Evolutionary conservation across 1,139 yeast species (phyloP), one percentile per base, ranked within the genome.

Genomic region (Hansenula sp.): DNA sequence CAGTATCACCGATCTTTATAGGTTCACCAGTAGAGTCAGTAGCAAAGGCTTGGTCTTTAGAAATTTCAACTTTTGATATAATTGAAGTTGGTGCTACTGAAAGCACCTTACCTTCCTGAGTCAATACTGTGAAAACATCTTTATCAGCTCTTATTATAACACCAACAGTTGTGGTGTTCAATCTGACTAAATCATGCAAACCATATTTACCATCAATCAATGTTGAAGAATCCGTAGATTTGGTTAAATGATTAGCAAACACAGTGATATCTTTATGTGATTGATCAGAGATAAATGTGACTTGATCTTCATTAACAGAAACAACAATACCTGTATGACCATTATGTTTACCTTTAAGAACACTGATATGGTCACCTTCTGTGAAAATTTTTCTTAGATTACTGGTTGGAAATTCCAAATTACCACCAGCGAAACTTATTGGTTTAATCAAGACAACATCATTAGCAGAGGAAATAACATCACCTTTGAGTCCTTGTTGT

Each of bases 301-400:
- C 97, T 36, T 87, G 84, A 55, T 90, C 96, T 37, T 84, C 87
- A 39, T 78, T 77, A 31, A 87, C 78, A 48, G 80, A 75, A 36
- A 94, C 90, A 39, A 92, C 96, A 67, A 92, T 76, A 65, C 98
- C 98, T 21, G 96, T 87, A 57, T 90, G 97, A 55, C 90, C 97
- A 41, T 80, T 72, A 61, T 88, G 95, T 57, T 84, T 88, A 57
- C 98, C 98, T 58, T 83, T 87, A 36, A 87, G 77, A 25, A 92
- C 95, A 44, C 96, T 81, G 14, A 94, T 96, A 60, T 92, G 97
- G 62, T 92, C 98, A 71, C 98, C 98, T 40, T 89, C 80, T 40
- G 76, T 67, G 63, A 92, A 92, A 38, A 86, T 79, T 61, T 92
- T 92, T 57, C 97, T 78, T 56, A 92, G 71, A 50, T 88, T 85